These are phyloP conservation scores for Trichomonas gallinae DNA, from an alignment of 208 protist genomes.

Conservation along the genomic window DNA sequence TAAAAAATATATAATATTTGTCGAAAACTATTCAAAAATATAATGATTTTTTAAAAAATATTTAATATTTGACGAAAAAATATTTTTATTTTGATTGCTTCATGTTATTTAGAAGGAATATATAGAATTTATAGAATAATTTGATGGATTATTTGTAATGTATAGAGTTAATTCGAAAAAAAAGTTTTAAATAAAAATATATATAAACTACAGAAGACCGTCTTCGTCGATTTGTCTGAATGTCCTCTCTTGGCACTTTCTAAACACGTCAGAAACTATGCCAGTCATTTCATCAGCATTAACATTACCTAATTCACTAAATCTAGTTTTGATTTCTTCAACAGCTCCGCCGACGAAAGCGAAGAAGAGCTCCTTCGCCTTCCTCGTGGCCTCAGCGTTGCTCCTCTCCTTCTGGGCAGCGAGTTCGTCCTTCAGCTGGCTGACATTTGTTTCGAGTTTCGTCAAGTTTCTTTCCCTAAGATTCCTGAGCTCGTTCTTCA, in stretches of 20 bases:
- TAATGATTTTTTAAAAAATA: no score
- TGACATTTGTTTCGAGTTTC: background rate
- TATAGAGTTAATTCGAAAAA: no score
- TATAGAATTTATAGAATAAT: no score
- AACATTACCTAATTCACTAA: background rate
- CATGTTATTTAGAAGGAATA: no score
- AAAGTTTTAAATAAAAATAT: no score
- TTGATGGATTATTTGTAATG: no score
- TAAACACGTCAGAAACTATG: background rate
- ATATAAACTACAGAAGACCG: background rate
- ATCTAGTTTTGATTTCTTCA: background rate
- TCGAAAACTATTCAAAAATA: no score
- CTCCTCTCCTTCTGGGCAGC: background rate
- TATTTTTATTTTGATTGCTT: no score
- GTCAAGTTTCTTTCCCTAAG: background rate
- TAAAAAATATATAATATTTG: no score
- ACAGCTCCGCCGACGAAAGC: background rate
- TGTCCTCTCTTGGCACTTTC: background rate
- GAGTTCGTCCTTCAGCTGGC: background rate
- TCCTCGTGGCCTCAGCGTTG: background rate
- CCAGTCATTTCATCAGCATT: background rate
- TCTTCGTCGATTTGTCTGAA: conserved; percentile 3
- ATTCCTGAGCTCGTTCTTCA: background rate
- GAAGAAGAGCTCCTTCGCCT: conserved; percentile 4
- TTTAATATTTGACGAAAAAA: no score